Percentiles rank a stretch among this genome's conserved stretches.
These are phyloP conservation scores for Kwoniella bestiolae DNA, from an alignment of 768 basidiomycete species.

Conservation along the genomic window DNA sequence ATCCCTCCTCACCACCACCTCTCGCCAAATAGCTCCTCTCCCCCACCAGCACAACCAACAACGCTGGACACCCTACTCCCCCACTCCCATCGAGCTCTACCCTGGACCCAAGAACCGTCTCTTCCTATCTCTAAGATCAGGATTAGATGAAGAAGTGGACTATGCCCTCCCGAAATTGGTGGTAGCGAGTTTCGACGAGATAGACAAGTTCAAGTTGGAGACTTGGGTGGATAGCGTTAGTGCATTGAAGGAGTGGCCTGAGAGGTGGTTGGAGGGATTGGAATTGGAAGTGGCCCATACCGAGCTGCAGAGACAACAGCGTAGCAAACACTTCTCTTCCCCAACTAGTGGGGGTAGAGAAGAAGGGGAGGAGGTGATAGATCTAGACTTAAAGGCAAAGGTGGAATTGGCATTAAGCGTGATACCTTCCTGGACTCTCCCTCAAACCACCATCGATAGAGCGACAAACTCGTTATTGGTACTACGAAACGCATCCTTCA, in stretches of 20 bases:
- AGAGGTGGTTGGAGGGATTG: constrained; percentile 71
- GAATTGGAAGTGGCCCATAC: constrained; percentile 32
- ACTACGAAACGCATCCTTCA: constrained; percentile 73
- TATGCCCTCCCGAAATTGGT: constrained; percentile 89
- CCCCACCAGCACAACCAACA: constrained; percentile 4
- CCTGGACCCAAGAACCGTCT: constrained; percentile 78
- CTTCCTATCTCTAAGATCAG: constrained; percentile 84
- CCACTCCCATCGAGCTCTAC: constrained; percentile 69
- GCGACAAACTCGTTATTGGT: constrained; percentile 85
- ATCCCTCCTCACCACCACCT: constrained; percentile 3
- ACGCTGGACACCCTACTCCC: constrained; percentile 29
- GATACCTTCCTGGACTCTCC: constrained; percentile 34
- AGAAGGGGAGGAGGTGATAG: constrained; percentile 4
- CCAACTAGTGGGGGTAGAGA: too few relatives aligned
- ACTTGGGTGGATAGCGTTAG: constrained; percentile 78
- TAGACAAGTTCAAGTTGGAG: constrained; percentile 72
- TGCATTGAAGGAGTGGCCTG: constrained; percentile 84
- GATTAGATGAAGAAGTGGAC: constrained; percentile 76
- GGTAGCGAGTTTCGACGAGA: constrained; percentile 69
- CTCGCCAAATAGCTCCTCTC: constrained; percentile 23
- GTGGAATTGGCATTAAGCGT: constrained; percentile 19
- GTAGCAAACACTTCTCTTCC: too few relatives aligned
- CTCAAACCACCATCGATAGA: constrained; percentile 62
- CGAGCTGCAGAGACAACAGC: not conserved
- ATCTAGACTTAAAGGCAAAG: not conserved